phyloP scores from a whole-genome alignment of 371 early-diverging fungal genomes.

The Syncephalastrum contaminatum region DNA sequence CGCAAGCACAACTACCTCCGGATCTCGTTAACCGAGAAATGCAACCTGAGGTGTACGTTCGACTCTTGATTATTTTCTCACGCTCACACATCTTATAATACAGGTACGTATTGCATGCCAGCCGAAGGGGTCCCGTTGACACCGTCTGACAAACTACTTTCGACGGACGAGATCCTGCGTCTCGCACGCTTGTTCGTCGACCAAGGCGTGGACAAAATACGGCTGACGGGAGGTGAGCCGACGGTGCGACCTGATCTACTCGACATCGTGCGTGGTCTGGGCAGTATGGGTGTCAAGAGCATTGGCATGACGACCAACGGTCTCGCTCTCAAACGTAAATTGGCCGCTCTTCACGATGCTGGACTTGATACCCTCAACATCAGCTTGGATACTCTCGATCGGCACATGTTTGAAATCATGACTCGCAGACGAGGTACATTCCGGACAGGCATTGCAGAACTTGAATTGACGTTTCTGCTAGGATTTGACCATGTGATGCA shows the following conservation, averaged over 20 bases:
- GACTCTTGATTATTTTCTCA: not conserved
- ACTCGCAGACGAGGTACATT: slow-evolving; percentile 74
- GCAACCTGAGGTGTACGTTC: slow-evolving; percentile 86
- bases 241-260: slow-evolving; percentile 90
- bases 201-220: slow-evolving; percentile 90
- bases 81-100: not conserved
- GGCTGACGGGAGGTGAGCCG: slow-evolving; percentile 95
- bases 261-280: slow-evolving; percentile 75
- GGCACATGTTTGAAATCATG: slow-evolving; percentile 83
- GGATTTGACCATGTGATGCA: slow-evolving; percentile 79
- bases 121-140: slow-evolving; percentile 85
- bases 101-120: slow-evolving; percentile 96
- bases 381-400: slow-evolving; percentile 88
- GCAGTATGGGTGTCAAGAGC: slow-evolving; percentile 74
- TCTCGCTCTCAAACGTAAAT: slow-evolving; percentile 82
- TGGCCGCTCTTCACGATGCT: slow-evolving; percentile 62
- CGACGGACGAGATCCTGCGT: slow-evolving; percentile 76
- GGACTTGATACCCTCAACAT: slow-evolving; percentile 89
- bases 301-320: slow-evolving; percentile 95
- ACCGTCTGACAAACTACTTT: slow-evolving; percentile 67
- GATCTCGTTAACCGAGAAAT: slow-evolving; percentile 90
- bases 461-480: slow-evolving; percentile 7
- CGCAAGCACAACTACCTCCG: slow-evolving; percentile 90
- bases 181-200: slow-evolving; percentile 82
- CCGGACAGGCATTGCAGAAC: not conserved